A percentile compares a stretch with the other conserved stretches of the same genome.
Evolutionary conservation across 2,329 filamentous ascomycete genomes (phyloP).

Genomic region (Fusarium brachygibbosum): DNA sequence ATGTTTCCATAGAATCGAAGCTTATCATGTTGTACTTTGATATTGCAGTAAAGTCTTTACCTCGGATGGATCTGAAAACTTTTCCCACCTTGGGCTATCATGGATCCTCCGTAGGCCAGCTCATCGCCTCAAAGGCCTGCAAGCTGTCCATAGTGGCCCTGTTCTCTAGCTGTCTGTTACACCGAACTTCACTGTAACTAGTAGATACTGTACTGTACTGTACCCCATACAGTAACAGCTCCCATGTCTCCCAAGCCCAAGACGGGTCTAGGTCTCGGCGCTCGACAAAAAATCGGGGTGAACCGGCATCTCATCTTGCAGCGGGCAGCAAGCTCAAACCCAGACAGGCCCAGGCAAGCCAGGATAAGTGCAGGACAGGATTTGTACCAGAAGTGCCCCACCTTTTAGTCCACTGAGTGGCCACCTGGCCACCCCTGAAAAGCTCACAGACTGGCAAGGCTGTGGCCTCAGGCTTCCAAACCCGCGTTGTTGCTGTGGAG

Average conservation of each 20-base stretch:
- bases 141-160: neutral
- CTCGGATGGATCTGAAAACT: constrained; percentile 16
- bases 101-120: constrained; percentile 30
- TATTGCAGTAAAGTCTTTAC: neutral
- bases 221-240: constrained; percentile 40
- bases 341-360: constrained; percentile 16
- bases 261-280: constrained; percentile 51
- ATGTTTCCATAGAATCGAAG: neutral
- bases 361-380: constrained; percentile 30
- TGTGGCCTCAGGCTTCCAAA: constrained; percentile 54
- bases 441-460: constrained; percentile 37
- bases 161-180: neutral
- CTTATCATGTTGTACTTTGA: neutral
- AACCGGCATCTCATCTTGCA: constrained; percentile 54
- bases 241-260: constrained; percentile 34
- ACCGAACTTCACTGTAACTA: constrained; percentile 3
- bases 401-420: constrained; percentile 40
- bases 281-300: constrained; percentile 53
- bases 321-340: constrained; percentile 40
- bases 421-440: constrained; percentile 44
- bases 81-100: constrained; percentile 24
- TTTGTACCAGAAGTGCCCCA: constrained; percentile 36
- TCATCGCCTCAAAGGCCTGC: constrained; percentile 12
- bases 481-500: constrained; percentile 53
- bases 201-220: constrained; percentile 17